A percentile compares a stretch with the other conserved stretches of the same genome.
Conservation (phyloP, 176 grass and related monocot genomes). For the Cenchrus americanus region DNA sequence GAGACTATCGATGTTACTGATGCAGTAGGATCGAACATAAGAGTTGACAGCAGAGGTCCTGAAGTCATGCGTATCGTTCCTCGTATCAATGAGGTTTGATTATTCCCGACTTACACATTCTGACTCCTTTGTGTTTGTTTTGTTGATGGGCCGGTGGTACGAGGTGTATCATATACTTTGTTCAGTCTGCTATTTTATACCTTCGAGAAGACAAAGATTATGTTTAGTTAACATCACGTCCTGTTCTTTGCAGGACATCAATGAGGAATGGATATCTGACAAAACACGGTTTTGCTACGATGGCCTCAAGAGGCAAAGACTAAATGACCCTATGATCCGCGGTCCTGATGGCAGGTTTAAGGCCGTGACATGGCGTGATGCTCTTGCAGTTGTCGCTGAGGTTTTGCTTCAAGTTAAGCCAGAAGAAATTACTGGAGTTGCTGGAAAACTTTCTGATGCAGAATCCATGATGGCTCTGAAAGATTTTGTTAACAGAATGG, state of each 20-base stretch:
- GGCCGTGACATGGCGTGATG: slow-evolving; percentile 87
- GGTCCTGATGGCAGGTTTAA: slow-evolving; percentile 92
- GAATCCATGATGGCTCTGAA: slow-evolving; percentile 98
- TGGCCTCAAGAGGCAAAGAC: slow-evolving; percentile 94
- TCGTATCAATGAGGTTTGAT: slow-evolving; percentile 86
- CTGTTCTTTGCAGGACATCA: slow-evolving; percentile 78
- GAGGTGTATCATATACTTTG: not conserved
- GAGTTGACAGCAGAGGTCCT: slow-evolving; percentile 96
- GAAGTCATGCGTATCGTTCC: slow-evolving; percentile 98
- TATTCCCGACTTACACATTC: slow-evolving; percentile 15
- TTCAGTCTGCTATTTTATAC: slow-evolving; percentile 1
- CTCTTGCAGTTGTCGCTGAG: slow-evolving; percentile 85
- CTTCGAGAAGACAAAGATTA: slow-evolving; percentile 1
- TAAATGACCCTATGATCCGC: slow-evolving; percentile 99
- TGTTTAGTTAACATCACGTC: not conserved
- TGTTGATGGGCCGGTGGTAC: not conserved
- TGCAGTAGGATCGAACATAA: slow-evolving; percentile 96
- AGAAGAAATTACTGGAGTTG: slow-evolving; percentile 90
- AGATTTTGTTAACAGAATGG: slow-evolving; percentile 94
- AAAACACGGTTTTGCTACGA: slow-evolving; percentile 99
- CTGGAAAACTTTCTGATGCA: slow-evolving; percentile 93
- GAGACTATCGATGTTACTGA: slow-evolving; percentile 98
- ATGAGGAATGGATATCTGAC: slow-evolving; percentile 99
- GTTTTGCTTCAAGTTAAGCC: slow-evolving; percentile 87
- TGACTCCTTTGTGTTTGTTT: not conserved